Conservation (phyloP, 164 flowering plant genomes). For the Dillenia suffruticosa region DNA sequence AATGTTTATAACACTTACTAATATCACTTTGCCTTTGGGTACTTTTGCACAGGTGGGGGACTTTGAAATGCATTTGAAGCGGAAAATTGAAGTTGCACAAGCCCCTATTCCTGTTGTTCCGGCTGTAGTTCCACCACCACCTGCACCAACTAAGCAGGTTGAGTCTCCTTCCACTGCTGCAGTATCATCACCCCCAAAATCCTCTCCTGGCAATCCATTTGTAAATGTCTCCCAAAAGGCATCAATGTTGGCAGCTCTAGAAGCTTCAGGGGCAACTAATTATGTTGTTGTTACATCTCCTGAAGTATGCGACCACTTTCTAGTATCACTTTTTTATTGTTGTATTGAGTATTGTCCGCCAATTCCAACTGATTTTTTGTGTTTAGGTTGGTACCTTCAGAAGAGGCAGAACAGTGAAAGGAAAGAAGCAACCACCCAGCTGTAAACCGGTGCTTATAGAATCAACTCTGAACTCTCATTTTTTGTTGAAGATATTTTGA, state of each 20-base stretch:
- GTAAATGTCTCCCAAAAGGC: slow-evolving; percentile 42
- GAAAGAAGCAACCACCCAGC: slow-evolving; percentile 72
- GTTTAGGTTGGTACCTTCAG: slow-evolving; percentile 80
- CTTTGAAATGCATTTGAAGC: slow-evolving; percentile 84
- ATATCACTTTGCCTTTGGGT: neutral
- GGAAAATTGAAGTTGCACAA: slow-evolving; percentile 50
- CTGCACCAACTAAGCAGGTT: slow-evolving; percentile 59
- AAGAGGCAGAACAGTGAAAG: slow-evolving; percentile 72
- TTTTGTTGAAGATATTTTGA: too few species aligned
- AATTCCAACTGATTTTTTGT: neutral
- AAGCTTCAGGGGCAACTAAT: slow-evolving; percentile 66
- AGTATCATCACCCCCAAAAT: slow-evolving; percentile 38
- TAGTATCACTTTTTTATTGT: neutral
- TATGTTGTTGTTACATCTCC: slow-evolving; percentile 77
- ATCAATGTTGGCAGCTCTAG: slow-evolving; percentile 63
- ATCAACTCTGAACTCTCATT: too few species aligned
- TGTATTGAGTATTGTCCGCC: neutral
- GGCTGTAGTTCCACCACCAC: slow-evolving; percentile 40
- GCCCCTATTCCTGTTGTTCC: slow-evolving; percentile 38
- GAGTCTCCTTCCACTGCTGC: slow-evolving; percentile 41
- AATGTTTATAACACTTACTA: neutral
- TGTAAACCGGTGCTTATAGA: slow-evolving; percentile 61
- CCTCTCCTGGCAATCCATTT: slow-evolving; percentile 55
- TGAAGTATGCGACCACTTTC: slow-evolving; percentile 40
- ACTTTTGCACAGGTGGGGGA: slow-evolving; percentile 61